Evolutionary conservation across 371 early-diverging fungal species (phyloP).

Genomic region (Mucor irregularis): DNA sequence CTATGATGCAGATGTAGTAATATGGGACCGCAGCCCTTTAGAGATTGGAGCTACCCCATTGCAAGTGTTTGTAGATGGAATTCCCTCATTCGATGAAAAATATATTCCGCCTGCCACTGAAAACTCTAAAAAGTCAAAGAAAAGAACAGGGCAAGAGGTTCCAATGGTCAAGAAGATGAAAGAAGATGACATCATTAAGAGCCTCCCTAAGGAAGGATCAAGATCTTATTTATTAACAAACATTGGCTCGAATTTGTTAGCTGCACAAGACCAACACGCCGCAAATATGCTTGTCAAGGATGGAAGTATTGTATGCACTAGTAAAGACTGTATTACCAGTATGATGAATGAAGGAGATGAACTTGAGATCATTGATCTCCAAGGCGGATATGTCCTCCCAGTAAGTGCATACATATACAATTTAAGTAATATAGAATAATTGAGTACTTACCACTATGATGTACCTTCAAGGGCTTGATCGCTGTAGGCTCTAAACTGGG

Average conservation of each 20-base stretch:
- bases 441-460: slow-evolving; percentile 23
- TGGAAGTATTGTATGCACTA: slow-evolving; percentile 52
- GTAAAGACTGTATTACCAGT: slow-evolving; percentile 26
- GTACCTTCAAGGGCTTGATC: slow-evolving; percentile 44
- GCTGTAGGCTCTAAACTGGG: slow-evolving; percentile 58
- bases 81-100: slow-evolving; percentile 42
- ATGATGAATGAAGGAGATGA: not conserved
- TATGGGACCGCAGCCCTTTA: slow-evolving; percentile 68
- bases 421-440: not conserved
- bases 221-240: not conserved
- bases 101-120: not conserved
- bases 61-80: slow-evolving; percentile 75
- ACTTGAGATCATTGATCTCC: slow-evolving; percentile 17
- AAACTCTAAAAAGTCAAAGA: not conserved
- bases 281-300: slow-evolving; percentile 40
- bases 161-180: not conserved
- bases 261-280: slow-evolving; percentile 3
- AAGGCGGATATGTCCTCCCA: slow-evolving; percentile 43
- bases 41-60: slow-evolving; percentile 69
- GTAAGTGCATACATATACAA: slow-evolving; percentile 12
- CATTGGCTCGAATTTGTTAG: not conserved
- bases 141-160: not conserved
- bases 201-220: slow-evolving; percentile 1
- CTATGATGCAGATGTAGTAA: slow-evolving; percentile 80
- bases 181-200: no score